Base-by-base conservation (phyloP, 768 basidiomycete genomes). In the Mycena capillaripes region DNA sequence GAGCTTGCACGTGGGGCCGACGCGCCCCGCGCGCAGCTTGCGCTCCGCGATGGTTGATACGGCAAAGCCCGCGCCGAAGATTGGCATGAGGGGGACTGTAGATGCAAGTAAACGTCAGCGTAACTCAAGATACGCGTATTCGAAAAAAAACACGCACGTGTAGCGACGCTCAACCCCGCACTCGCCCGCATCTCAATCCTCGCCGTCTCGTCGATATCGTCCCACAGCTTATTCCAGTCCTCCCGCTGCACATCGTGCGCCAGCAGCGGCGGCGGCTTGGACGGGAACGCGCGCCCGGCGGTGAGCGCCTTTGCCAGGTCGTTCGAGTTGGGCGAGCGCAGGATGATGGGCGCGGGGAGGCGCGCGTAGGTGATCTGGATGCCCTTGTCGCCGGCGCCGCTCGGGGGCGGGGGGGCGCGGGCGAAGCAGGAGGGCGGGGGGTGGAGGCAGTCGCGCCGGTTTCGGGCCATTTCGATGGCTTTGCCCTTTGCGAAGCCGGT, bases 121-220 rank as follows among this genome's bases (percentile, higher is more conserved):
- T n/a, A n/a, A n/a, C n/a, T n/a, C n/a, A n/a, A n/a, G n/a, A n/a
- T n/a, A n/a, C n/a, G n/a, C n/a, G n/a, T n/a, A 50, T 25, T 27
- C 29, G 56, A 55, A 42, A 38, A 23, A 19, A 19, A 50, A 36
- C 44, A 46, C 71, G 29, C 25, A 72, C 71, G 71, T 9, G 71
- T 72, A 55, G 71, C 71, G 29, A 72, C 71, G 34, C 59, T 67
- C 65, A 72, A 29, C 60, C 71, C 70, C 65, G 71, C 71, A 56
- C 65, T 66, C 12, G 71, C 66, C 29, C 71, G 10, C 71, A 72
- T 66, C 71, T 72, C 71, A 38, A 72, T 72, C 17, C 71, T 34
- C 65, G 71, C 71, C 52, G 71, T 72, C 71, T 72, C 71, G 23
- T 72, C 71, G 30, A 72, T 72, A 56, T 72, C 71, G 25, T 72